Conservation (phyloP, 2,329 filamentous ascomycete genomes). For the Penicillium expansum region DNA sequence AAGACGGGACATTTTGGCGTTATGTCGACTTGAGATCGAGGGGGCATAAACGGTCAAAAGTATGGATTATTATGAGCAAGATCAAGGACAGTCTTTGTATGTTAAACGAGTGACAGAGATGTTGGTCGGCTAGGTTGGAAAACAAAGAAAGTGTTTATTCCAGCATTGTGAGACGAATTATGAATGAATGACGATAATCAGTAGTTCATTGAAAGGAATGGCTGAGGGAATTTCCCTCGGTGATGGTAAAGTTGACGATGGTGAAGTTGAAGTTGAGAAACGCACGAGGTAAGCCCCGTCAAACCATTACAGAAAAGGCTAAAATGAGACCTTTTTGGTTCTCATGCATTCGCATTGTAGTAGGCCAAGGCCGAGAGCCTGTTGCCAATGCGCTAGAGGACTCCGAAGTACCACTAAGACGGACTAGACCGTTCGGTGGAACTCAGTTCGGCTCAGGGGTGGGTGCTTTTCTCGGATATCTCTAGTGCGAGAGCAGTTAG, state of each 20-base stretch:
- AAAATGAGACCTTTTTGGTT: not conserved
- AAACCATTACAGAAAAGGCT: not conserved
- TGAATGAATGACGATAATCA: not conserved
- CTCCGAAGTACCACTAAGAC: constrained; percentile 11
- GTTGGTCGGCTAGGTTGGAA: not conserved
- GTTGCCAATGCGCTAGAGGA: not conserved
- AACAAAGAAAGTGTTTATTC: constrained; percentile 4
- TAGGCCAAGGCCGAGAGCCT: constrained; percentile 18
- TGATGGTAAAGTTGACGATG: not conserved
- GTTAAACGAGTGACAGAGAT: not conserved
- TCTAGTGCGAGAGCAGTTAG: too few relatives aligned
- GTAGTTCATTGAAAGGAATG: not conserved
- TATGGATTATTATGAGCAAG: not conserved
- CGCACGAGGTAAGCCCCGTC: not conserved
- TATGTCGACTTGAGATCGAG: not conserved
- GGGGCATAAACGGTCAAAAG: not conserved
- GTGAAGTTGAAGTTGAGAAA: not conserved
- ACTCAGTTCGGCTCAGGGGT: not conserved
- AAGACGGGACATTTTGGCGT: constrained; percentile 8
- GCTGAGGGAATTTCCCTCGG: not conserved
- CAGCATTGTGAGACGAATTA: not conserved
- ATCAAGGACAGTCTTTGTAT: not conserved
- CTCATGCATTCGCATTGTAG: not conserved
- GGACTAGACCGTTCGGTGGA: constrained; percentile 28
- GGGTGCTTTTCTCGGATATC: not conserved